Evolutionary conservation across 2,329 filamentous ascomycete genomes (phyloP), one percentile per base, ranked within the genome.

Genomic region (Xylaria sp.): DNA sequence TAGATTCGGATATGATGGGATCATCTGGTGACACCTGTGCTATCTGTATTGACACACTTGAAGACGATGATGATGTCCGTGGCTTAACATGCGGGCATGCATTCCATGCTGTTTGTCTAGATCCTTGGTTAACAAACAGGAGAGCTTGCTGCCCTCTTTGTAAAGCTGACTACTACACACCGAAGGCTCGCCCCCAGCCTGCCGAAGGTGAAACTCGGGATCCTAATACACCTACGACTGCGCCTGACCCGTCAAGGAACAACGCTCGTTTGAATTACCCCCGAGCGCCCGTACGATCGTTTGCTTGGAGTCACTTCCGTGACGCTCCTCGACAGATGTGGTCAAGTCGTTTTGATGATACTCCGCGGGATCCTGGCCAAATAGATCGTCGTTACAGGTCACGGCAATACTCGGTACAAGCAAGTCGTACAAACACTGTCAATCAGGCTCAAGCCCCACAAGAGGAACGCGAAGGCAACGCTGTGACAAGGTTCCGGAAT

Each of bases 161-260:
- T 85, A 99, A 99, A 83, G 93, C 95, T 48, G 96, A 99, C 78
- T 99, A 98, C 80, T 98, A 97, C 80, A 91, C 93, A 2, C 95
- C 96, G 0, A 98, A 98, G 81, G 93, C 94, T 59, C 92, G 93
- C 17, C 85, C 92, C 3, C 78, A 80, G 10, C 80, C 83, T 11
- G 80, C 82, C 15, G 83, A 84, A 40, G 80, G 81, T 28, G 81
- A 80, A 42, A 70, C 77, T 13, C 77, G 79, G 13, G 77, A 74
- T 61, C 65, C 77, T 68, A 67, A 76, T 74, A 65, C 77, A 31
- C 20, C 69, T 65, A 28, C 72, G 74, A 51, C 71, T 66, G 38
- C 71, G 66, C 48, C 74, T 72, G 75, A 77, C 68, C 67, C 77
- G 69, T 71, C 81, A 44, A 80, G 81, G 40, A 80, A 77, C 59